Base-by-base conservation (phyloP, 805 yeast genomes). In the Zygotorulaspora florentina region DNA sequence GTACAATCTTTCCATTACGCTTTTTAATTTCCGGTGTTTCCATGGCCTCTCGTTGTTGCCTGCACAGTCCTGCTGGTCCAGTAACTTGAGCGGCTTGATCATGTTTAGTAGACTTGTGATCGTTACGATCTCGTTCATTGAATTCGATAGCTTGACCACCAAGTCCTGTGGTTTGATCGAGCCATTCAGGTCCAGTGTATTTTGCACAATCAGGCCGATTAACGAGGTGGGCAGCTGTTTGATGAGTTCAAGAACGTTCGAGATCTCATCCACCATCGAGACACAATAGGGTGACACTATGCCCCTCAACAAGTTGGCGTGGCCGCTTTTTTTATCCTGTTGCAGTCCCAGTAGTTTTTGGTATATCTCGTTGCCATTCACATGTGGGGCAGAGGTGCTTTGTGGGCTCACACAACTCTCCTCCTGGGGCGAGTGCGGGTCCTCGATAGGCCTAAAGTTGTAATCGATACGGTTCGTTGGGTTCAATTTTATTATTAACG, bases 121-220 rank as follows among this genome's bases (percentile, higher is more conserved):
- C 33, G 62, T 66, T 8, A 63, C 59, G 39, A 64, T 47, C 28
- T 61, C 65, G 43, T 61, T 62, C 65, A 63, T 58, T 7, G 65
- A 57, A 41, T 61, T 60, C 0, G 67, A 63, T 39, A 64, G 45
- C 28, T 54, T 51, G 10, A 64, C 58, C 3, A 64, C 64, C n/a
- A 60, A 45, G 7, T 51, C 56, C 42, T 61, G 68, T 3, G 65
- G 53, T 23, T 53, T 47, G 26, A 40, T 39, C 8, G 37, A 20
- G 16, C 27, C 40, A 9, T 42, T 37, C 23, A 37, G 43, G 3
- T 47, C 51, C 29, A 57, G 46, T 17, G 45, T 39, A 15, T 49
- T 45, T 3, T 57, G 52, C 6, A 55, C 47, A 3, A 62, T 56
- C 5, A 56, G 36, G 4, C 62, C 56, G 23, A 64, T 64, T 26